Evolutionary conservation across 2,329 filamentous ascomycete species (phyloP), one percentile per base, ranked within the genome.

Genomic region (Aspergillus proliferans): DNA sequence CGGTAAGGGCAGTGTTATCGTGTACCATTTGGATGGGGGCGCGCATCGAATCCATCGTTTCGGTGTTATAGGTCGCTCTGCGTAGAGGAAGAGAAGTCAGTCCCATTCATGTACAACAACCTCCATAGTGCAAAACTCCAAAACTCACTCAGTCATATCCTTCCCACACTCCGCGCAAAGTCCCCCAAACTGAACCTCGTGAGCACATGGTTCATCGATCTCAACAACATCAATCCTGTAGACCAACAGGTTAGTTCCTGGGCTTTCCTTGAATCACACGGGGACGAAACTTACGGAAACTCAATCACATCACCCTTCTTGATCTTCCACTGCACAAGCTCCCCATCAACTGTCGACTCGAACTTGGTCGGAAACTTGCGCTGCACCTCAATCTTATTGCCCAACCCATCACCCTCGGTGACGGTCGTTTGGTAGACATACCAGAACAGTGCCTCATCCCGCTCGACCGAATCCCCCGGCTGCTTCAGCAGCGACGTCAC

Each of bases 11-110:
- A 2, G 87, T 88, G 64, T 95, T 91, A 67, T 95, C 89, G 71
- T 98, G 93, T 24, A 88, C 86, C 83, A 95, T 95, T 71, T 92
- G 92, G 68, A 98, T 92, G 51, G 87, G 89, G 46, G 93, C 93
- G 58, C 92, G 88, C 54, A 87, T 83, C 2, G 87, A 86, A 67
- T 95, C 88, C 58, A 82, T 81, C 43, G 83, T 76, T 54, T 91
- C 85, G 51, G 84, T 89, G 48, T 88, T 89, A 80, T 89, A 96
- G 68, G 84, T 87, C 59, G 85, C 81, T 62, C 73, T 75, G 52
- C 45, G 15, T 33, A 43, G 49, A 22, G 43, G 22, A 15, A 43
- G 22, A 24, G 41, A 39, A 34, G 24, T 43, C 19, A 38, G 44
- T 49, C 30, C 24, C 22, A 41, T 22, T 22, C 22, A 22, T 22